phyloP scores from a whole-genome alignment of 1,284 basidiomycete species.

The Somion occarium region DNA sequence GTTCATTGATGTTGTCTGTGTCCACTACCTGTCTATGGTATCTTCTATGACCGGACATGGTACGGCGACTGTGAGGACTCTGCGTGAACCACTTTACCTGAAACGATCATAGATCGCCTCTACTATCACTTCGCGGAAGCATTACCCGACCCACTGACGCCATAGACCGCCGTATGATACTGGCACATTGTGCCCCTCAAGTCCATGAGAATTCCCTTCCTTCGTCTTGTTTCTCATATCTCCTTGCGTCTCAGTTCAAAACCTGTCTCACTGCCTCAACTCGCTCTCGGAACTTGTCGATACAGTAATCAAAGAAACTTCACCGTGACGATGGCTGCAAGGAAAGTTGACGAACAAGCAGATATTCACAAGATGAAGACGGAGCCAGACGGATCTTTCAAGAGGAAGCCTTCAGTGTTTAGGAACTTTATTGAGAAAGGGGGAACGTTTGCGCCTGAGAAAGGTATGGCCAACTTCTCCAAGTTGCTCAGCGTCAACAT shows the following conservation, averaged over 20 bases:
- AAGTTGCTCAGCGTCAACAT: background rate
- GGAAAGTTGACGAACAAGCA: slow-evolving; percentile 23
- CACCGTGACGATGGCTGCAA: background rate
- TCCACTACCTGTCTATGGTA: background rate
- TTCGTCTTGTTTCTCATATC: background rate
- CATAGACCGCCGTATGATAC: background rate
- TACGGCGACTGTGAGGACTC: background rate
- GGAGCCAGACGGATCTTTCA: slow-evolving; percentile 76
- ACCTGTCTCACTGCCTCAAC: no score
- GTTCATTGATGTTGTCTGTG: background rate
- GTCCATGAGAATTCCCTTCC: background rate
- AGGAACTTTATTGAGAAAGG: slow-evolving; percentile 69
- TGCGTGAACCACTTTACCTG: background rate
- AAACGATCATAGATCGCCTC: background rate
- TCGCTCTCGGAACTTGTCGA: no score
- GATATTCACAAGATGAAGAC: slow-evolving; percentile 65
- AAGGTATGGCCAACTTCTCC: slow-evolving; percentile 40
- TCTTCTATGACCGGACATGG: background rate
- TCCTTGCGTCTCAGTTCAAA: background rate
- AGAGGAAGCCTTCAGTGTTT: slow-evolving; percentile 71
- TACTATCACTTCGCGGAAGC: no score
- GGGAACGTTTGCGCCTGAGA: slow-evolving; percentile 78
- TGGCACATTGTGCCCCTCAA: background rate
- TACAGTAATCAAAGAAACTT: no score
- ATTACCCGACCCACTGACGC: background rate